Evolutionary conservation across 306 rosid genomes (phyloP), one percentile per base, ranked within the genome.

Genomic region (Hippophae rhamnoides): DNA sequence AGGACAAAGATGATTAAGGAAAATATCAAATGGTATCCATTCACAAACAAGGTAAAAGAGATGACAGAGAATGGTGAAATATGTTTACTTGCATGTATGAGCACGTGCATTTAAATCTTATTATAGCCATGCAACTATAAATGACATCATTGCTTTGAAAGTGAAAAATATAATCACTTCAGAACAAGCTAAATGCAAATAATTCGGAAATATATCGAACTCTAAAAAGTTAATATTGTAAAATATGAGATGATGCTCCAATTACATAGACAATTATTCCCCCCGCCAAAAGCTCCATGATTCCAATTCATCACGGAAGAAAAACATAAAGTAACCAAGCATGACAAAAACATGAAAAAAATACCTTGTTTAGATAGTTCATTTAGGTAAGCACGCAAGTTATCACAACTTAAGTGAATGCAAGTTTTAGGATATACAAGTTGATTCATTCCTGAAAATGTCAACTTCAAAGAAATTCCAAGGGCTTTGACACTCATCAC

Each of bases 401-500:
- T 62, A 81, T 64, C 52, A 93, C 99, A 64, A 93, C 88, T 65
- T 86, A 56, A 58, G 89, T 72, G 65, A 93, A 93, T 60, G 64
- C 86, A 93, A 23, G 99, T 88, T 71, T 93, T 90, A 48, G 99
- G 99, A 74, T 74, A 93, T 72, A 84, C 69, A 61, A 93, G 84
- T 67, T 93, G 99, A 79, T 88, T 93, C 86, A 79, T 88, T 68
- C 99, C 99, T 0, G 95, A 86, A 41, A 93, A 72, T 13, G 99
- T 93, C 75, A 93, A 72, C 82, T 93, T 93, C 80, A 93, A 71
- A 67, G 97, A 97, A 77, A 93, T 93, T 69, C 99, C 99, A 57
- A 93, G 84, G 57, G 97, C 99, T 81, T 88, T 93, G 59, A 93
- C 99, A 70, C 99, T 86, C 99, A 93, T 93, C 68, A 93, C 99